Base-by-base conservation (phyloP, 768 basidiomycete genomes). In the Russula earlei region DNA sequence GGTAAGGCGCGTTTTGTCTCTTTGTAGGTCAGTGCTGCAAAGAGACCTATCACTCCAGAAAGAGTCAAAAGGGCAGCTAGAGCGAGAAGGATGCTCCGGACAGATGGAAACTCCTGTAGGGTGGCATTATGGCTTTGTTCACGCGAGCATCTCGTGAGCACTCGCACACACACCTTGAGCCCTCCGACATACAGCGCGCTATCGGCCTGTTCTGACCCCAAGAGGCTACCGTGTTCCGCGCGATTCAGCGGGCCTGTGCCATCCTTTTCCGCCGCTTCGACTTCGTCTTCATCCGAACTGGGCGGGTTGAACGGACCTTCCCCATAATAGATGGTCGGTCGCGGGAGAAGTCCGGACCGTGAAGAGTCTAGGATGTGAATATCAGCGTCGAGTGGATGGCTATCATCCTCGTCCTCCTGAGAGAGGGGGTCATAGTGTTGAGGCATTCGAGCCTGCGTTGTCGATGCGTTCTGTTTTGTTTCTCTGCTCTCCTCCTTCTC, bases 301-400 rank as follows among this genome's bases (percentile, higher is more conserved):
- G 87, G 85, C 20, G 84, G 76, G 61, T 87, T 84, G 64, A 89
- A 91, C 0, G 81, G 75, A 0, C 87, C 86, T 19, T 89, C 87
- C 29, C 77, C 83, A 61, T 90, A 90, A 69, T 90, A 90, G 14
- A 64, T 56, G 22, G 61, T 40, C 1, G 70, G 69, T 15, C 62
- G 55, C 17, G 61, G 50, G 9, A 56, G 37, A 40, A 47, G 22
- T 34, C 33, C 43, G 12, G 11, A 9, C 24, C 24, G 52, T 9
- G 24, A 11, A 31, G 27, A 24, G 11, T 44, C 53, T 9, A 10
- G 22, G 9, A 31, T 7, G 5, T 45, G 25, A 6, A 17, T 7
- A 24, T 29, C 45, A n/a, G 19, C 34, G 22, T 10, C 44, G 22
- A 12, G 36, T 33, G n/a, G n/a, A 5, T 15, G 41, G 27, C 49